Evolutionary conservation across 2,329 filamentous ascomycete species (phyloP).

Genomic region (Nothomitra cinnamomea): DNA sequence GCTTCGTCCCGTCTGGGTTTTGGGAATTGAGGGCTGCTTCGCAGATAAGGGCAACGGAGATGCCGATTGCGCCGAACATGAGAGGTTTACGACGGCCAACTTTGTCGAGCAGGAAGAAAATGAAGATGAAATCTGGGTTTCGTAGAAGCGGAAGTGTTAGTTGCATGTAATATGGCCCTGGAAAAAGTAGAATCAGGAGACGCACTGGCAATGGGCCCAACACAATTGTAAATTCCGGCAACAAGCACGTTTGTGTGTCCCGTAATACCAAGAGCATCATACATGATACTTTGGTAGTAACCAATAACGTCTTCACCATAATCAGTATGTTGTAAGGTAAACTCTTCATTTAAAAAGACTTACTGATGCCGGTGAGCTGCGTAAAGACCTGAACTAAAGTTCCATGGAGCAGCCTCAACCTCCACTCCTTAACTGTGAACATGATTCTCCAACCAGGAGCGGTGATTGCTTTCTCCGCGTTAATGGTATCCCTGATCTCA

Average conservation of each 20-base stretch:
- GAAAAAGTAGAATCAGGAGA: conserved; percentile 2
- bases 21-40: conserved; percentile 41
- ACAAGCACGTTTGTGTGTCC: conserved; percentile 36
- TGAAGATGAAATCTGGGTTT: conserved; percentile 40
- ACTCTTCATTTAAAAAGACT: conserved; percentile 2
- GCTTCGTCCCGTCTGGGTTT: conserved; percentile 24
- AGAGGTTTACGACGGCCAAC: conserved; percentile 35
- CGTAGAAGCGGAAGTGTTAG: conserved; percentile 12
- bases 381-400: conserved; percentile 47
- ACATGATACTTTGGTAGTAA: conserved; percentile 45
- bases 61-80: conserved; percentile 34
- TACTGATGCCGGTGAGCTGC: conserved; percentile 43
- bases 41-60: conserved; percentile 39
- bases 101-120: conserved; percentile 36
- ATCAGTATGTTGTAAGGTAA: neutral
- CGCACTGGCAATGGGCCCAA: conserved; percentile 33
- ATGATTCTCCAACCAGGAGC: conserved; percentile 37
- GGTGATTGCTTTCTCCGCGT: conserved; percentile 32
- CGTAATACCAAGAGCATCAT: conserved; percentile 37
- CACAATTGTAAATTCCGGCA: conserved; percentile 42
- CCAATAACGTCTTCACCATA: conserved; percentile 34
- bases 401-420: conserved; percentile 44
- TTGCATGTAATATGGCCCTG: conserved; percentile 17
- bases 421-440: conserved; percentile 40
- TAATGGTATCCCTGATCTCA: conserved; percentile 51